Conservation (phyloP, 2,329 filamentous ascomycete species). For the Albifimbria verrucaria region DNA sequence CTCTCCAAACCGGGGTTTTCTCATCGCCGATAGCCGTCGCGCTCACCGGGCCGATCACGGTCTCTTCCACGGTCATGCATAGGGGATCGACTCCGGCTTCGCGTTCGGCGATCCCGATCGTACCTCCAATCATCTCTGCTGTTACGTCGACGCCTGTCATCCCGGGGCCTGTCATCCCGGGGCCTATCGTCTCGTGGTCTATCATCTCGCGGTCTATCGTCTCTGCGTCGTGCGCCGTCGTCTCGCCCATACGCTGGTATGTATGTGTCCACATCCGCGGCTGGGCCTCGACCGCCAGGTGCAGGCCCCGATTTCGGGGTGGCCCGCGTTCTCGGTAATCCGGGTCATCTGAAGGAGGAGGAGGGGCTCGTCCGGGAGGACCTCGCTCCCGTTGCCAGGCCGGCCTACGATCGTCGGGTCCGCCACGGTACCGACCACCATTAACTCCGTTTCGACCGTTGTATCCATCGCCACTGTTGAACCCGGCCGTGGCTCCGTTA, state of each 20-base stretch:
- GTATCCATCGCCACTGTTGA: slow-evolving; percentile 50
- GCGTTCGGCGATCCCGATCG: slow-evolving; percentile 37
- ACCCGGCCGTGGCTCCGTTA: slow-evolving; percentile 42
- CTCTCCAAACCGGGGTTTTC: slow-evolving; percentile 1
- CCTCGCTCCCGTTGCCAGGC: slow-evolving; percentile 54
- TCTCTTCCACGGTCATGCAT: slow-evolving; percentile 35
- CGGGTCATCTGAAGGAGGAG: slow-evolving; percentile 29
- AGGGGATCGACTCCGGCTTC: slow-evolving; percentile 38
- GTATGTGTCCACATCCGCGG: slow-evolving; percentile 44
- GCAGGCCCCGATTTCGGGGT: slow-evolving; percentile 30
- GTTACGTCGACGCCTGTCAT: slow-evolving; percentile 27
- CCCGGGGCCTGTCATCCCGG: slow-evolving; percentile 10
- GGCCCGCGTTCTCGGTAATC: slow-evolving; percentile 40
- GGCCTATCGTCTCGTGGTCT: slow-evolving; percentile 27
- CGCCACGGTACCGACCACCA: slow-evolving; percentile 40
- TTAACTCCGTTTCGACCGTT: slow-evolving; percentile 46
- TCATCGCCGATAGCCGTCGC: slow-evolving; percentile 50
- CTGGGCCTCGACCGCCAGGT: slow-evolving; percentile 21
- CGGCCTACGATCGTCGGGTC: slow-evolving; percentile 44
- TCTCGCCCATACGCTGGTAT: slow-evolving; percentile 44
- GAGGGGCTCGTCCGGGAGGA: slow-evolving; percentile 48
- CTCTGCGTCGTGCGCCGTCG: slow-evolving; percentile 29
- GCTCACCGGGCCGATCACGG: slow-evolving; percentile 39
- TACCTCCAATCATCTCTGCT: slow-evolving; percentile 34
- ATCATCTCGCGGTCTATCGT: slow-evolving; percentile 25